These are phyloP conservation scores for Lithospermum erythrorhizon DNA, from an alignment of 257 asterid genomes.

Conservation along the genomic window DNA sequence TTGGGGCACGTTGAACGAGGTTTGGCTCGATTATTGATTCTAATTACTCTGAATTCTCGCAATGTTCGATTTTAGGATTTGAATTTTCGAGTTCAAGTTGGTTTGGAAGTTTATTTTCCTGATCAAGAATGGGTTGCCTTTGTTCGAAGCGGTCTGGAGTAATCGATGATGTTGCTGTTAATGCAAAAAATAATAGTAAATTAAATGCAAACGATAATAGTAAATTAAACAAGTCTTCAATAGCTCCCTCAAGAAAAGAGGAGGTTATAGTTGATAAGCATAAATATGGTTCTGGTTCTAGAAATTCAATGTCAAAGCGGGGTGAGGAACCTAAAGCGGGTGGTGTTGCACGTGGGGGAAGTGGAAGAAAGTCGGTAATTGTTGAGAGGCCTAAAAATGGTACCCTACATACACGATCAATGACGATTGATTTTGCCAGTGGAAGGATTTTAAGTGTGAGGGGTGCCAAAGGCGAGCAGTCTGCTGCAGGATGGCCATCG, in stretches of 20 bases:
- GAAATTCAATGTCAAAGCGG: neutral
- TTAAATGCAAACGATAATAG: neutral
- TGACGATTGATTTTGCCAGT: neutral
- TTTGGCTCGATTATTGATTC: neutral
- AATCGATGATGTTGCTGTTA: neutral
- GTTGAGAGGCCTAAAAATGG: neutral
- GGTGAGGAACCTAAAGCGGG: neutral
- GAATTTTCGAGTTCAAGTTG: neutral
- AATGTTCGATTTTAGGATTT: neutral
- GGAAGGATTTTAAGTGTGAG: neutral
- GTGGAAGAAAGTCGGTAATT: neutral
- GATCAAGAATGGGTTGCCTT: neutral
- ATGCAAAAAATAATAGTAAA: too few relatives aligned
- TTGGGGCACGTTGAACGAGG: neutral
- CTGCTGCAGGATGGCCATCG: conserved; percentile 6
- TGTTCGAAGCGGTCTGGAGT: neutral
- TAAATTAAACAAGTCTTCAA: neutral
- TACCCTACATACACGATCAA: neutral
- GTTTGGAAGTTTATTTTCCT: neutral
- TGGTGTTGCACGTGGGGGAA: neutral
- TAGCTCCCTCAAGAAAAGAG: neutral
- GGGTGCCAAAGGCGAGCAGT: neutral
- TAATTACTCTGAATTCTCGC: neutral
- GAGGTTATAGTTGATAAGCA: neutral
- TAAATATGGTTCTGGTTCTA: neutral